A percentile compares a stretch with the other conserved stretches of the same genome.
phyloP scores from a whole-genome alignment of 176 grass and related monocot genomes.

The Paspalum vaginatum region DNA sequence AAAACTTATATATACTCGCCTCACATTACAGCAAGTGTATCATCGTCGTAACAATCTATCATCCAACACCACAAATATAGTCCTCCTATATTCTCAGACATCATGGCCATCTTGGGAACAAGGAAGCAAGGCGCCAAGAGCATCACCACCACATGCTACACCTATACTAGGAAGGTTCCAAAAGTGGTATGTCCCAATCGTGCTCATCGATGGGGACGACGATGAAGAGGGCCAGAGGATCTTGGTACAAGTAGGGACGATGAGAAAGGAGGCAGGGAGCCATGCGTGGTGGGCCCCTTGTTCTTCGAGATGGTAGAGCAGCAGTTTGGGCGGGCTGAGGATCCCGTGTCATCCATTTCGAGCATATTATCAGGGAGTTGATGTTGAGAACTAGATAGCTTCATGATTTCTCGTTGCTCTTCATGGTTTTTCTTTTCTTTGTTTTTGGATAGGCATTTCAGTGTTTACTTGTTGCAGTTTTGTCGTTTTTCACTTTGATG shows the following conservation, averaged over 20 bases:
- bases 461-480: no score
- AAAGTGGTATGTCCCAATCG: conserved; percentile 58
- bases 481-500: not conserved
- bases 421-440: no score
- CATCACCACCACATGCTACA: not conserved
- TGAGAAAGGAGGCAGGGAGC: no score
- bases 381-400: not conserved
- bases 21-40: not conserved
- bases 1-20: no score
- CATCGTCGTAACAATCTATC: not conserved
- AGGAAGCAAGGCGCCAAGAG: conserved; percentile 24
- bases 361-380: conserved; percentile 4
- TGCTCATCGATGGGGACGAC: conserved; percentile 4
- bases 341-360: conserved; percentile 44
- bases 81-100: not conserved
- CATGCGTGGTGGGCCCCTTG: conserved; percentile 42
- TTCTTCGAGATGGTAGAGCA: conserved; percentile 49
- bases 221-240: conserved; percentile 34
- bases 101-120: not conserved
- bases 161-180: not conserved
- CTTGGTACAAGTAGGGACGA: conserved; percentile 38
- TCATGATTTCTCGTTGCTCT: not conserved
- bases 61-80: not conserved
- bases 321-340: conserved; percentile 57
- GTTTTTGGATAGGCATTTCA: not conserved